phyloP scores from a whole-genome alignment of 1,284 basidiomycete species.

The Anthracocystis panici-leucophaei region DNA sequence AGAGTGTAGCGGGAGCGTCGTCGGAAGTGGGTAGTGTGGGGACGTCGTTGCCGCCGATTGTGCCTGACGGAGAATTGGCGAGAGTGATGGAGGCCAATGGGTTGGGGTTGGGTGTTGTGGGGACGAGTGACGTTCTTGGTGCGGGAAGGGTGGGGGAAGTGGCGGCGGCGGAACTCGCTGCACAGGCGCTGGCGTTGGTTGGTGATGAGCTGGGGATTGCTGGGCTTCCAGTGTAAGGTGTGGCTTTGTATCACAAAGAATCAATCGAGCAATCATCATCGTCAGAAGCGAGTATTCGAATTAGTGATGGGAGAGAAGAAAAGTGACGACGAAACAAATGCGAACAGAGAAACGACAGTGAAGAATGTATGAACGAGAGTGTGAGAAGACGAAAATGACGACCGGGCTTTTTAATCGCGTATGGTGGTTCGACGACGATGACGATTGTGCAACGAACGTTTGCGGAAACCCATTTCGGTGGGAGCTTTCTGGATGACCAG shows the following conservation, averaged over 20 bases:
- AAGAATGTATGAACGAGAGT: neutral
- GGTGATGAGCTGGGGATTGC: constrained; percentile 26
- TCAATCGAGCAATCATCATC: neutral
- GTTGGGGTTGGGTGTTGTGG: constrained; percentile 26
- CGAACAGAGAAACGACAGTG: neutral
- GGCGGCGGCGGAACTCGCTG: constrained; percentile 22
- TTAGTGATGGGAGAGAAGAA: neutral
- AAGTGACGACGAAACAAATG: neutral
- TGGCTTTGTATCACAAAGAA: neutral
- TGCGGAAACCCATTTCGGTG: constrained; percentile 33
- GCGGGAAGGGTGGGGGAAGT: neutral
- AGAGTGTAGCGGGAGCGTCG: constrained; percentile 7
- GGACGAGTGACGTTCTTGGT: constrained; percentile 15
- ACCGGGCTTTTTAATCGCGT: neutral
- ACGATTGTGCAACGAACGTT: constrained; percentile 3
- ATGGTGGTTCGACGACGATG: neutral
- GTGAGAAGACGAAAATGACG: neutral
- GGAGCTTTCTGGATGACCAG: constrained; percentile 20
- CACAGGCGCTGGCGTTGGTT: constrained; percentile 23
- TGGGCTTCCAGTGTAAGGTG: constrained; percentile 2
- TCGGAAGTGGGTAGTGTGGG: constrained; percentile 20
- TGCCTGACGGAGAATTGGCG: constrained; percentile 10
- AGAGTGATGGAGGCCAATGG: constrained; percentile 14
- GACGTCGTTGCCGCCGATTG: constrained; percentile 28
- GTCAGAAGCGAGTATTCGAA: neutral